phyloP scores from a whole-genome alignment of 257 asterid species.

The Solanum appendiculatum region DNA sequence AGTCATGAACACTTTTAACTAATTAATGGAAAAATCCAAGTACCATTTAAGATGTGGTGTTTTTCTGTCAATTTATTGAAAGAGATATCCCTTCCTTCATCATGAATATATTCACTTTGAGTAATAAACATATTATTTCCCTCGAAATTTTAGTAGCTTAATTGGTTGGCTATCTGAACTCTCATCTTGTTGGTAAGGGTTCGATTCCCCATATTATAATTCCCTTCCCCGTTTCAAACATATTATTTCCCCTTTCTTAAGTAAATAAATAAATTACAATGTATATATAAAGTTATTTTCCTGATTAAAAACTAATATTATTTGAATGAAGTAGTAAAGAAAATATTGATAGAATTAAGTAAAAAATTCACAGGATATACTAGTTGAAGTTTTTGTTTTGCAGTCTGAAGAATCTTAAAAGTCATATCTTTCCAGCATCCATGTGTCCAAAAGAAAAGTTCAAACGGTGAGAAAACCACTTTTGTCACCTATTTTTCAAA shows the following conservation, averaged over 20 bases:
- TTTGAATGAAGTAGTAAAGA: neutral
- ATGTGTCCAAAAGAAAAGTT: constrained; percentile 5
- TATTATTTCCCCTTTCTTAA: neutral
- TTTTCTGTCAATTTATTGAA: neutral
- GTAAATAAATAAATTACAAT: neutral
- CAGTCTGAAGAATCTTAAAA: constrained; percentile 3
- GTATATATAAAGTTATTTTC: neutral
- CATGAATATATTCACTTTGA: neutral
- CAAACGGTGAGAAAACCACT: neutral
- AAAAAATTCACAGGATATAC: neutral
- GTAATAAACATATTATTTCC: neutral
- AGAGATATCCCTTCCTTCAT: neutral
- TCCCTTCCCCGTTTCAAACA: neutral
- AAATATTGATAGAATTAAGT: neutral
- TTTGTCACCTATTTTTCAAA: neutral
- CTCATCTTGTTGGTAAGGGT: accelerated
- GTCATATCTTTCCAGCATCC: constrained; percentile 4
- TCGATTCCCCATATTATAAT: too few relatives aligned
- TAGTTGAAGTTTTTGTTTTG: neutral
- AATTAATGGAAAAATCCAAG: neutral
- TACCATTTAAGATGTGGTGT: neutral
- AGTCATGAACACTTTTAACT: neutral
- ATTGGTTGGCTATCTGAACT: neutral
- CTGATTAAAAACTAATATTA: too few relatives aligned
- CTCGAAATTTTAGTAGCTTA: neutral